Base-by-base conservation (phyloP, 257 asterid species). In the Craterostigma plantagineum region DNA sequence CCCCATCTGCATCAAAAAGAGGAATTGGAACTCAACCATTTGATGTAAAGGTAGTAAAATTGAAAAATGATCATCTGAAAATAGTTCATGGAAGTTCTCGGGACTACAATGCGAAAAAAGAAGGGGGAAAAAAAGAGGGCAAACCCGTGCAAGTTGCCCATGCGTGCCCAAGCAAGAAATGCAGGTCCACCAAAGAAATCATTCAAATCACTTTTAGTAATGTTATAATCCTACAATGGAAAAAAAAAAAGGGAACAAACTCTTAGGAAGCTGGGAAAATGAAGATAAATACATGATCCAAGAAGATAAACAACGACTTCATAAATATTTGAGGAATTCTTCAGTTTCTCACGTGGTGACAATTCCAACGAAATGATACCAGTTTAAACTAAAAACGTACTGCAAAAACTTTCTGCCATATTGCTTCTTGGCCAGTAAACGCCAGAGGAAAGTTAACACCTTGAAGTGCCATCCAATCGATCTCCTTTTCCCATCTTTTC, bases 161-260 rank as follows among this genome's bases (percentile, higher is more conserved):
- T 79, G 63, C 98, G 98, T 55, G 95, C 98, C 98, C 98, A 87
- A 51, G 95, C 95, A 67, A 87, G 95, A 67, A 82, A 87, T 30
- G 95, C 93, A 51, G 98, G 98, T 60, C 98, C 98, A 43, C 98
- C 95, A 57, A 87, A 87, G 79, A 82, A 87, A 64, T 67, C 59
- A 52, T 68, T 56, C 64, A 87, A 62, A 42, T 79, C 92, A 38
- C 63, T 60, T 48, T 64, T 57, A 39, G 78, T 63, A 52, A 87
- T 66, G 69, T 82, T 82, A 63, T 73, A 82, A 41, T 72, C 79
- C 86, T 79, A 81, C 58, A 11, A 42, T 33, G 50, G 52, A 53
- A 51, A 53, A 54, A 15, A n/a, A n/a, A 10, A 14, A 41, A 41
- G 16, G 45, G 14, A 36, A 1, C 14, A 51, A 33, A 39, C 27